Evolutionary conservation across 2,329 filamentous ascomycete genomes (phyloP).

Genomic region (Fusarium sp.): DNA sequence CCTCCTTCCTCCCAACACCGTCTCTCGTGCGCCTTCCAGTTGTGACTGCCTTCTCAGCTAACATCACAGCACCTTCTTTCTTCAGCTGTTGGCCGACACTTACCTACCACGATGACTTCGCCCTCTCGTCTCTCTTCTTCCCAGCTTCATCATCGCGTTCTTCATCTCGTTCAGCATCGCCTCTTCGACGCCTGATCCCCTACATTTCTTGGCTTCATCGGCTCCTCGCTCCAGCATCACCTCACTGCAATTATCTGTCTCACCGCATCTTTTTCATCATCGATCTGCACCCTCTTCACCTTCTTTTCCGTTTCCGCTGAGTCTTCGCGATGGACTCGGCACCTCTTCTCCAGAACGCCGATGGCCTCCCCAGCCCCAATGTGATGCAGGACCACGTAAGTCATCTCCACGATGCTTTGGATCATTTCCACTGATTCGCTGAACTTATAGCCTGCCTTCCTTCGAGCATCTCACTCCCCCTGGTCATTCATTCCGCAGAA

Average conservation of each 20-base stretch:
- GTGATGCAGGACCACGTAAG: slow-evolving; percentile 51
- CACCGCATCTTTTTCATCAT: neutral
- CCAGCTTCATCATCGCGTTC: slow-evolving; percentile 12
- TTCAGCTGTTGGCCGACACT: neutral
- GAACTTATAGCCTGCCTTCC: slow-evolving; percentile 57
- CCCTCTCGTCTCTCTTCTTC: neutral
- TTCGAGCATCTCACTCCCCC: slow-evolving; percentile 61
- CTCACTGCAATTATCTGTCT: neutral
- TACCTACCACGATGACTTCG: neutral
- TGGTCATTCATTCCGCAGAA: slow-evolving; percentile 59
- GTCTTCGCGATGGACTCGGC: slow-evolving; percentile 45
- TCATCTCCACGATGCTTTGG: neutral
- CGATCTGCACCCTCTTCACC: neutral
- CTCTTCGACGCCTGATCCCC: slow-evolving; percentile 2
- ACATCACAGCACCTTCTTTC: neutral
- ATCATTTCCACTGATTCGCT: slow-evolving; percentile 11
- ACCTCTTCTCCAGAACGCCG: slow-evolving; percentile 46
- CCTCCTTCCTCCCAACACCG: neutral
- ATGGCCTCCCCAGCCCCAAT: slow-evolving; percentile 46
- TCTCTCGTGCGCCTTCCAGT: neutral
- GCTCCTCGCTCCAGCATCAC: slow-evolving; percentile 10
- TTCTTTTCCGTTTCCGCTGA: neutral
- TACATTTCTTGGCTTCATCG: slow-evolving; percentile 18
- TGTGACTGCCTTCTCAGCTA: neutral
- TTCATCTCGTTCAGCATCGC: slow-evolving; percentile 6